Evolutionary conservation across 495 filamentous ascomycete species (phyloP), one percentile per base, ranked within the genome.

Genomic region (Aspergillus conjunctus): DNA sequence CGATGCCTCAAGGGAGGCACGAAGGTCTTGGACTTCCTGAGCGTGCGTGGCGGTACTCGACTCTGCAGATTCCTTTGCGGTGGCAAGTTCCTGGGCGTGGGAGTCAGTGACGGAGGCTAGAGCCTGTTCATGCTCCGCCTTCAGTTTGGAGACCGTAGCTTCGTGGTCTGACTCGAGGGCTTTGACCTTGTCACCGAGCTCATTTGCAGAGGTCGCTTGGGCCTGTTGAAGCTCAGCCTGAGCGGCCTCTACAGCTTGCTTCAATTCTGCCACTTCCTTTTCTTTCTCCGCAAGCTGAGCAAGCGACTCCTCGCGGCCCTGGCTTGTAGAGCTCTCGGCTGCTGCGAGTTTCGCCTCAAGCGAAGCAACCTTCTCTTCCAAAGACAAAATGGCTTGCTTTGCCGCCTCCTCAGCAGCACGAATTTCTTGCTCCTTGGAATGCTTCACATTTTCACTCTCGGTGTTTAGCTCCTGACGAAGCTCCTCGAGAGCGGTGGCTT

Each of bases 111-210:
- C 68, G 9, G 72, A 66, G 33, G 71, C 67, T 4, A 77, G 55
- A 34, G 72, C 66, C 18, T 63, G 65, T 0, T 78, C 76, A 48
- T 79, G 77, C 46, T 77, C 70, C 11, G 66, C 64, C 53, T 68
- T 78, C 15, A 78, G 64, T 6, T 59, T 68, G 12, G 73, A 68
- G 49, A 79, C 58, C 7, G 72, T 66, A 15, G 66, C 67, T 30
- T 73, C 70, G 51, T 80, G 74, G n/a, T 67, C 60, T n/a, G 67
- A 46, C 52, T 79, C 72, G 1, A 83, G 66, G 30, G 78, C 75
- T 59, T 77, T 72, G 30, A 74, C 46, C 56, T 76, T 76, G n/a
- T 67, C 67, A 14, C 64, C 62, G 20, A 76, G 62, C 22, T 70
- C 69, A n/a, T 67, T 64, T 15, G 68, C 60, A 32, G 73, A 68